A percentile compares a stretch with the other conserved stretches of the same genome.
phyloP scores from a whole-genome alignment of 208 protist genomes.

The Naegleria fowleri region DNA sequence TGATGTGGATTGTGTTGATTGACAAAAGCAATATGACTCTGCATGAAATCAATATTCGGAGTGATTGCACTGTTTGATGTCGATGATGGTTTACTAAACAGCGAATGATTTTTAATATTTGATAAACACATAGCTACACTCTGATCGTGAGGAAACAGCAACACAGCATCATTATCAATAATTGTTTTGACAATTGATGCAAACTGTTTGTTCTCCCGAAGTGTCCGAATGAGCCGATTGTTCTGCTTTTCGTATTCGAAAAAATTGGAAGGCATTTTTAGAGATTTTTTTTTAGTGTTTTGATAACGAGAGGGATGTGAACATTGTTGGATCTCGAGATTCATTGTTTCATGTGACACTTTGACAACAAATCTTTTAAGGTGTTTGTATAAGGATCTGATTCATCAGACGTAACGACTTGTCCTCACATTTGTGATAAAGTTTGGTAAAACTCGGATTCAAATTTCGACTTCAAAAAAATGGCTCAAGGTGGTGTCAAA shows the following conservation, averaged over 20 bases:
- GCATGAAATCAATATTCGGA: neutral
- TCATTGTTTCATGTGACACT: too few species aligned
- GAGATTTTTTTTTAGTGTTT: too few species aligned
- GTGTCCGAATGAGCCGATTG: neutral
- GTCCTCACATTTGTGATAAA: too few species aligned
- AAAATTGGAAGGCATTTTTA: neutral
- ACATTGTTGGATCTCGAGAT: too few species aligned
- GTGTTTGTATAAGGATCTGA: too few species aligned
- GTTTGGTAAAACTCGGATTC: too few species aligned
- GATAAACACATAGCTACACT: neutral
- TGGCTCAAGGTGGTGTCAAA: too few species aligned
- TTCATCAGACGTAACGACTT: too few species aligned
- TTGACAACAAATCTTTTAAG: too few species aligned
- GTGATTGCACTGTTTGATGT: neutral
- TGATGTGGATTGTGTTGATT: neutral
- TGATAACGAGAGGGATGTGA: too few species aligned
- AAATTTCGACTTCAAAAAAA: too few species aligned
- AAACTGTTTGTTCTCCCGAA: constrained; percentile 1
- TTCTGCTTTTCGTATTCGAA: constrained; percentile 17
- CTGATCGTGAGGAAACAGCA: neutral
- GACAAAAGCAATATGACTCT: neutral
- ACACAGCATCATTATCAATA: neutral
- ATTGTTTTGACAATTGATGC: neutral
- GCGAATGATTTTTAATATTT: neutral
- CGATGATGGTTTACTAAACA: neutral